Base-by-base conservation (phyloP, 371 early-diverging fungal genomes). In the Circinella minor region DNA sequence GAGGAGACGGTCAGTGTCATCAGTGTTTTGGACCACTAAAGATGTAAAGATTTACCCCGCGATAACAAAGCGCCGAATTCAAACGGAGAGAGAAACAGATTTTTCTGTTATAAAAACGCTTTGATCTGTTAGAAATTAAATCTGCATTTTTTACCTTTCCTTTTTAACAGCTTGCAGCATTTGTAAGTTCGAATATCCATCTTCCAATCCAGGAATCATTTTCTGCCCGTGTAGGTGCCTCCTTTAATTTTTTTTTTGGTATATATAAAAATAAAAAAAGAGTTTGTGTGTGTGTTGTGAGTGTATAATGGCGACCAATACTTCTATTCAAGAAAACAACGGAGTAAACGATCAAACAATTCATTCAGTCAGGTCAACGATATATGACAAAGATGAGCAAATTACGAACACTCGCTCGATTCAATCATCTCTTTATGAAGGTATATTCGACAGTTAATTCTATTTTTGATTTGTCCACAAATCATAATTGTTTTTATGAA, bases 341-440 rank as follows among this genome's bases (percentile, higher is more conserved):
- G 70, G 70, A 70, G 70, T 70, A 70, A 70, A 70, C 70, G 70
- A 70, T 57, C 36, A 65, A 37, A 64, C 63, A 47, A 37, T 62
- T 61, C 63, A 64, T 62, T 70, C 70, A 65, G 61, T 70, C 70
- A 70, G 70, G 65, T 65, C 70, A 55, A 55, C 57, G 27, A 55
- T 55, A 55, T 55, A 48, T 51, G 48, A 38, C 46, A 36, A 67
- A 57, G 57, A 55, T n/a, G n/a, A n/a, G n/a, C 49, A 49, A 49
- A 15, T n/a, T 4, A 49, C 13, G 4, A 49, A 4, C n/a, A 55
- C 36, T 13, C 57, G 27, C 27, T n/a, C 20, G 17, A 55, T n/a
- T n/a, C 57, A 27, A 55, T 55, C 57, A 4, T 55, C 57, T 8
- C 57, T 55, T 7, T 55, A 55, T 55, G 57, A 55, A 55, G 57